Evolutionary conservation across 352 stramenopile genomes (phyloP).

Genomic region (Globisporangium takayamanum): DNA sequence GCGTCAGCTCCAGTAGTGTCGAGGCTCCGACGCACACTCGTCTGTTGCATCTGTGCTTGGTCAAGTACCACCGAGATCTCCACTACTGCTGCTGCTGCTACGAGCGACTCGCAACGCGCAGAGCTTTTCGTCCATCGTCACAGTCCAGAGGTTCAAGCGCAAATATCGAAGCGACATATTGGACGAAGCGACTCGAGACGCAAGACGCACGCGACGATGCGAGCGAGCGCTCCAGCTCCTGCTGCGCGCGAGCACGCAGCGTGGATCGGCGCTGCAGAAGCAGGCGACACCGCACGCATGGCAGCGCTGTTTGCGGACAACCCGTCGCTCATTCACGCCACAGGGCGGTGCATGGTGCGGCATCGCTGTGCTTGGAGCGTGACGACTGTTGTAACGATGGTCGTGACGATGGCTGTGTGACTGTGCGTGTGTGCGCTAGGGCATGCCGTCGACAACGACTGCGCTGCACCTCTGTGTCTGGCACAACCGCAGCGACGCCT

Average conservation of each 20-base stretch:
- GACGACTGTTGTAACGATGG: neutral
- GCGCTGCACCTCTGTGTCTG: constrained; percentile 34
- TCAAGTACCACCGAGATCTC: no score
- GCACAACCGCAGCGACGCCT: constrained; percentile 17
- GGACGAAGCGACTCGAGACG: no score
- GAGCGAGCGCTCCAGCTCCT: no score
- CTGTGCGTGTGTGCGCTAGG: neutral
- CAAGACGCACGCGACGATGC: no score
- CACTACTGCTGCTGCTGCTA: no score
- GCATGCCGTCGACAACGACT: constrained; percentile 10
- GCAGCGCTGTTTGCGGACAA: constrained; percentile 12
- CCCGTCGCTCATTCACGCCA: neutral
- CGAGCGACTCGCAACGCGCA: no score
- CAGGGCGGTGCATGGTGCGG: neutral
- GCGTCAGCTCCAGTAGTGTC: no score
- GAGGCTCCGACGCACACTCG: no score
- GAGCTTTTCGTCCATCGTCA: no score
- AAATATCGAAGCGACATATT: no score
- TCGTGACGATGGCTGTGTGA: neutral
- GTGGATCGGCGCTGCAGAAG: constrained; percentile 7
- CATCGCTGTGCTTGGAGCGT: neutral
- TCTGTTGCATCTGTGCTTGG: no score
- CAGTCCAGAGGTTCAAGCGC: no score
- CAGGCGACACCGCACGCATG: neutral
- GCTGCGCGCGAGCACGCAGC: neutral